Conservation (phyloP, 495 filamentous ascomycete species). For the Penicillium pancosmium region DNA sequence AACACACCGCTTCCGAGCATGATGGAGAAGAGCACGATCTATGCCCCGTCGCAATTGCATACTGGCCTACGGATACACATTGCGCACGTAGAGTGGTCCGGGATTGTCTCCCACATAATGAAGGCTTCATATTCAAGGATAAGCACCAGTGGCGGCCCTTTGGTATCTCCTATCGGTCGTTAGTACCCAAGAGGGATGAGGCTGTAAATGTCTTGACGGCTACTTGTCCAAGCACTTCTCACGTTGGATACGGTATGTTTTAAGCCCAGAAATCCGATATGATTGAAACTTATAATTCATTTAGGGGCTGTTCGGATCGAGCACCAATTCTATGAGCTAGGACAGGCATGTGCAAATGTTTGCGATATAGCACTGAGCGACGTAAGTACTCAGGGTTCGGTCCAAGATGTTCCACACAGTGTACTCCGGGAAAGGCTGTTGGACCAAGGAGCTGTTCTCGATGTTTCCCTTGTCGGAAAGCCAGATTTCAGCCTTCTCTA, state of each 20-base stretch:
- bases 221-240: slow-evolving; percentile 6
- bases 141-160: slow-evolving; percentile 9
- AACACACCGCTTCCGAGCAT: background rate
- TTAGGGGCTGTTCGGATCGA: slow-evolving; percentile 7
- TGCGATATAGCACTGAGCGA: slow-evolving; percentile 4
- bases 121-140: slow-evolving; percentile 10
- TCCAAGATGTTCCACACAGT: slow-evolving; percentile 5
- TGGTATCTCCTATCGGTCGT: background rate
- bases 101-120: slow-evolving; percentile 1
- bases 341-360: slow-evolving; percentile 7
- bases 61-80: slow-evolving; percentile 12
- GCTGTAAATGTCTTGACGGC: slow-evolving; percentile 7
- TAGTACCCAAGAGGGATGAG: background rate
- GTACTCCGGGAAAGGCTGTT: slow-evolving; percentile 1
- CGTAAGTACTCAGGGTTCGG: background rate
- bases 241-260: slow-evolving; percentile 7
- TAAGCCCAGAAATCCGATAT: no score
- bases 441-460: slow-evolving; percentile 6
- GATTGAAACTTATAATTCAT: background rate
- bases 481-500: slow-evolving; percentile 2
- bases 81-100: slow-evolving; percentile 5
- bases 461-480: background rate
- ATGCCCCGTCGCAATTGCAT: background rate
- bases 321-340: slow-evolving; percentile 9
- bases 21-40: background rate